phyloP scores from a whole-genome alignment of 2,329 filamentous ascomycete genomes.

The Rhynchosporium secalis region DNA sequence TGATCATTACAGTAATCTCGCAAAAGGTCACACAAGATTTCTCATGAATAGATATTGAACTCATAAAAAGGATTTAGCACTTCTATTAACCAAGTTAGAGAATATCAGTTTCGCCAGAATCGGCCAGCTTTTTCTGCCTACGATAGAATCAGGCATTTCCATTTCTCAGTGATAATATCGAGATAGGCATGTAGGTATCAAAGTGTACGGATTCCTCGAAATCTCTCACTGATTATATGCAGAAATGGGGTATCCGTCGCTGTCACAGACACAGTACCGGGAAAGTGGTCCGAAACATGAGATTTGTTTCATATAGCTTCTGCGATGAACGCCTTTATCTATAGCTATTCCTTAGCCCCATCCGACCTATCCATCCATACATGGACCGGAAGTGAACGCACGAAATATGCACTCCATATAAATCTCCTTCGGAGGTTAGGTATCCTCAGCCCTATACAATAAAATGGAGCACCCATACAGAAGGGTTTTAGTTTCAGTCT shows the following conservation, averaged over 20 bases:
- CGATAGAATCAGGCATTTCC: too few relatives aligned
- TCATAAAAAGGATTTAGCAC: too few relatives aligned
- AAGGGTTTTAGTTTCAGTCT: background rate
- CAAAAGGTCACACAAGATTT: too few relatives aligned
- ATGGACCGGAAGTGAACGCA: background rate
- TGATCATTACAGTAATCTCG: too few relatives aligned
- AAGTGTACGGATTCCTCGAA: background rate
- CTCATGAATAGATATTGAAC: too few relatives aligned
- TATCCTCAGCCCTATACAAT: constrained; percentile 5
- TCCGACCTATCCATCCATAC: background rate
- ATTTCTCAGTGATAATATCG: too few relatives aligned
- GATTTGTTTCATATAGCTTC: background rate
- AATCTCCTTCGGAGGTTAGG: background rate
- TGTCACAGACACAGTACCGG: background rate
- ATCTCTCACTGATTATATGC: background rate
- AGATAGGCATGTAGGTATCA: too few relatives aligned
- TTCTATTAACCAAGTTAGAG: too few relatives aligned
- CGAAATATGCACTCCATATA: background rate
- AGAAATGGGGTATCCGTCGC: background rate
- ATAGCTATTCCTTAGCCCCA: background rate
- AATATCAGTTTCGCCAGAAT: too few relatives aligned
- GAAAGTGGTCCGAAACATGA: background rate
- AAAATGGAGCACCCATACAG: background rate
- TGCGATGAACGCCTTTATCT: too few relatives aligned
- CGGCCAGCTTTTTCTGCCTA: too few relatives aligned